phyloP scores from a whole-genome alignment of 2,329 filamentous ascomycete species.

The Hyphodiscus sp. region DNA sequence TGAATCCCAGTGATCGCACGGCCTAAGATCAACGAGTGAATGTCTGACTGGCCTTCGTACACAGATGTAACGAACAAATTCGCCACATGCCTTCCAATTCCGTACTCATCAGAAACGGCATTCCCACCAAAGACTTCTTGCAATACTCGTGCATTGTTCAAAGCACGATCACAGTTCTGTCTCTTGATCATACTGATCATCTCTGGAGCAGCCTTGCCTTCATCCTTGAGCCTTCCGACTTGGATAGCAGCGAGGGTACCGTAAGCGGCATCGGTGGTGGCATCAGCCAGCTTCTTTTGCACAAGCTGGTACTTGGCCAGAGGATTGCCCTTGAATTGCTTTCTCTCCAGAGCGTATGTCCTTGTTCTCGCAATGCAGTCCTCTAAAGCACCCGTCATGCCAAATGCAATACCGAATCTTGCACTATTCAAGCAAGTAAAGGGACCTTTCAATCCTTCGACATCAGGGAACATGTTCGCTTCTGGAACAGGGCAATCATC shows the following conservation, averaged over 20 bases:
- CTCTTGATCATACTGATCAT: constrained; percentile 98
- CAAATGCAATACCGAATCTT: constrained; percentile 87
- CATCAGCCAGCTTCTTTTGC: constrained; percentile 96
- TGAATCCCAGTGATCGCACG: no score
- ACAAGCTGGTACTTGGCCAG: constrained; percentile 94
- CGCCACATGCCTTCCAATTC: constrained; percentile 88
- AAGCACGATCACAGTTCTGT: constrained; percentile 90
- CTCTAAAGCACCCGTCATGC: constrained; percentile 88
- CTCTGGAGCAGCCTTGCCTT: constrained; percentile 80
- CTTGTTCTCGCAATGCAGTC: constrained; percentile 79
- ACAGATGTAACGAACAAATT: constrained; percentile 97
- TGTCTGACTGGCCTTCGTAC: constrained; percentile 79
- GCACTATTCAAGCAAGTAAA: constrained; percentile 95
- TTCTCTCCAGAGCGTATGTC: constrained; percentile 83
- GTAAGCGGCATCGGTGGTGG: constrained; percentile 82
- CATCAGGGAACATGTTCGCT: constrained; percentile 87
- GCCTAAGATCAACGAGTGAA: no score
- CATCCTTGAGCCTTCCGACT: constrained; percentile 87
- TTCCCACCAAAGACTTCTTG: constrained; percentile 98
- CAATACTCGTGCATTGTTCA: constrained; percentile 70
- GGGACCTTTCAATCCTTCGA: constrained; percentile 81
- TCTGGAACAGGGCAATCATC: constrained; percentile 83
- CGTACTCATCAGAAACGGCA: constrained; percentile 95
- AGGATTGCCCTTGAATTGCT: constrained; percentile 94
- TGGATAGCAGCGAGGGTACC: constrained; percentile 87